phyloP scores from a whole-genome alignment of 2,329 filamentous ascomycete genomes.

The Blastomyces gilchristii region DNA sequence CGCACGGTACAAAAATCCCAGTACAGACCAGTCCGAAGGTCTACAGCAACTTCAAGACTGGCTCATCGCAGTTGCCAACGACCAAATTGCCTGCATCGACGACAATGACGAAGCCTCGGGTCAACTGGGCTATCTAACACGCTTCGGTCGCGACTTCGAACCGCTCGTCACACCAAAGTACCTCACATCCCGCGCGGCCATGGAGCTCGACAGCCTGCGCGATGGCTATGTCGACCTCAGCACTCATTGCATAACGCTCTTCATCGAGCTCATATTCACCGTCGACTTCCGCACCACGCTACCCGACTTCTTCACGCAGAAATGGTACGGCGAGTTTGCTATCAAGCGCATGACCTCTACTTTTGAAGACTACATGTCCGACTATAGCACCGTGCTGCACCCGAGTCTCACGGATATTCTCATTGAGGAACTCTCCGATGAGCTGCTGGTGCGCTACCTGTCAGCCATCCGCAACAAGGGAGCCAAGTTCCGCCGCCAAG shows the following conservation, averaged over 20 bases:
- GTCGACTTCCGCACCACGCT: constrained; percentile 81
- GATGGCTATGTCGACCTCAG: constrained; percentile 93
- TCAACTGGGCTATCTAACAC: constrained; percentile 69
- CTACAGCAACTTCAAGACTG: constrained; percentile 72
- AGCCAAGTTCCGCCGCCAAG: constrained; percentile 74
- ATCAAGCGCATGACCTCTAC: constrained; percentile 93
- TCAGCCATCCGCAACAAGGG: constrained; percentile 76
- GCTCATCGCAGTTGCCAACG: constrained; percentile 93
- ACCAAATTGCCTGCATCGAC: constrained; percentile 97
- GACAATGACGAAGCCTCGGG: constrained; percentile 63
- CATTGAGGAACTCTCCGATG: constrained; percentile 84
- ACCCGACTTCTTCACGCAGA: constrained; percentile 78
- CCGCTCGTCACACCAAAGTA: constrained; percentile 71
- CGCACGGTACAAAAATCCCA: constrained; percentile 53
- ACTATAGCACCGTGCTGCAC: constrained; percentile 77
- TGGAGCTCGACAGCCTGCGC: constrained; percentile 63
- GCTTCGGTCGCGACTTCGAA: constrained; percentile 75
- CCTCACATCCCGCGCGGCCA: constrained; percentile 57
- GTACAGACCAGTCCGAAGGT: constrained; percentile 49
- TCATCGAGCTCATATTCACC: constrained; percentile 75
- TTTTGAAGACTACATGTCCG: constrained; percentile 85
- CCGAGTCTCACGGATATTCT: constrained; percentile 83
- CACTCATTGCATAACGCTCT: constrained; percentile 82
- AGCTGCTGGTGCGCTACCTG: constrained; percentile 79
- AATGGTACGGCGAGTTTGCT: constrained; percentile 76